phyloP scores from a whole-genome alignment of 768 basidiomycete genomes.

The Auricularia sp. region DNA sequence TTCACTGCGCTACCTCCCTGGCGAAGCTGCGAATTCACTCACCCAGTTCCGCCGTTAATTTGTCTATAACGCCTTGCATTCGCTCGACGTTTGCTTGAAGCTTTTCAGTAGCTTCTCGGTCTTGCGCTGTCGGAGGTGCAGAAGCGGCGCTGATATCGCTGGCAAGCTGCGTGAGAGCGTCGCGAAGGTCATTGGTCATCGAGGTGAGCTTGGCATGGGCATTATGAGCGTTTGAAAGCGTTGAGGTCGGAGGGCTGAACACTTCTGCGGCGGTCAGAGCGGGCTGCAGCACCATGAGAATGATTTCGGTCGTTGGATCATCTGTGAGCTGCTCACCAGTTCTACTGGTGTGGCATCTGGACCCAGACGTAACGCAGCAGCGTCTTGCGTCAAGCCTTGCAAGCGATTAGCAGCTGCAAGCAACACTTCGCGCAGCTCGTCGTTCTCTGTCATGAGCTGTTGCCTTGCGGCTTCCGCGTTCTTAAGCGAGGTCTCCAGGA shows the following conservation, averaged over 20 bases:
- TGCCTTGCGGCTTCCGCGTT: conserved; percentile 60
- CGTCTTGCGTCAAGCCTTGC: conserved; percentile 41
- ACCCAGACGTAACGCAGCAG: conserved; percentile 25
- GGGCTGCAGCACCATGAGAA: conserved; percentile 26
- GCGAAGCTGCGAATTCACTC: conserved; percentile 10
- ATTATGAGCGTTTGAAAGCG: conserved; percentile 36
- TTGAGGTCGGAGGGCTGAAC: conserved; percentile 30
- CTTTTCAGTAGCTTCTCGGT: conserved; percentile 5
- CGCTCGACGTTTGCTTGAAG: conserved; percentile 37
- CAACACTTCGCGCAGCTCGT: conserved; percentile 47
- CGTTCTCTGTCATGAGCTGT: conserved; percentile 56
- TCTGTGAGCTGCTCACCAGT: conserved; percentile 29
- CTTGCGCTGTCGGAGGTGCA: conserved; percentile 2
- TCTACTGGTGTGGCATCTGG: conserved; percentile 30
- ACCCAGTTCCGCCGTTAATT: conserved; percentile 54
- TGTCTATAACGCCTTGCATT: conserved; percentile 40
- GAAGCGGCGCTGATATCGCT: conserved; percentile 10
- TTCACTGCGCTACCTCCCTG: too few species aligned
- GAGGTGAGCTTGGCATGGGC: conserved; percentile 39
- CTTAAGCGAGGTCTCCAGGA: conserved; percentile 58
- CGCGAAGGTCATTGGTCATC: conserved; percentile 34
- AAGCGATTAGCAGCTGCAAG: conserved; percentile 57
- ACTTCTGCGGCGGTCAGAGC: conserved; percentile 37
- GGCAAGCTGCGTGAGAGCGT: conserved; percentile 20
- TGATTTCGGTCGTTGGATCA: conserved; percentile 1